Evolutionary conservation across 352 stramenopile genomes (phyloP).

Genomic region (Pythium inflatum): DNA sequence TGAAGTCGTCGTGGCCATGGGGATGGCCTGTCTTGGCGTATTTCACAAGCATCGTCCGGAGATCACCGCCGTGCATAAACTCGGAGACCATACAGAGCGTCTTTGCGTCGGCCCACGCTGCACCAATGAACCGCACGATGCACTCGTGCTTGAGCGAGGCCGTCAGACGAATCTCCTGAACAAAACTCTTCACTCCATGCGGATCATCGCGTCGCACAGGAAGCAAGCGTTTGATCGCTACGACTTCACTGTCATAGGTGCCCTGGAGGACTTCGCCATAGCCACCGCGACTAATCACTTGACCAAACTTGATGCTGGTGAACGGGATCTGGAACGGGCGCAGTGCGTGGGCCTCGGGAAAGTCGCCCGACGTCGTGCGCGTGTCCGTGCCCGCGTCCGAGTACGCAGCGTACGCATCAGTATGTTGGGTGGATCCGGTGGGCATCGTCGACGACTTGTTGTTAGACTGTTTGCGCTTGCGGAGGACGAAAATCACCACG

Average conservation of each 20-base stretch:
- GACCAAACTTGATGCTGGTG: background rate
- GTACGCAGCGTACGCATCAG: no score
- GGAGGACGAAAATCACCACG: no score
- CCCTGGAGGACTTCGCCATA: background rate
- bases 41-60: conserved; percentile 32
- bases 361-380: no score
- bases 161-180: conserved; percentile 33
- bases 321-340: no score
- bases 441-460: no score
- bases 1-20: conserved; percentile 35
- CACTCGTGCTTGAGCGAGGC: conserved; percentile 42
- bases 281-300: background rate
- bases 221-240: conserved; percentile 6
- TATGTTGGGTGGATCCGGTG: no score
- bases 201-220: conserved; percentile 1
- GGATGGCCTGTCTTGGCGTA: conserved; percentile 21
- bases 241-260: conserved; percentile 25
- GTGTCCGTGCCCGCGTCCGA: no score
- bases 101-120: conserved; percentile 41
- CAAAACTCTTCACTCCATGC: conserved; percentile 5
- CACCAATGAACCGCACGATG: conserved; percentile 48
- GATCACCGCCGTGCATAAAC: conserved; percentile 47
- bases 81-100: conserved; percentile 45
- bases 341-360: no score
- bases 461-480: no score